Conservation (phyloP, 2,329 filamentous ascomycete species). For the Beauveria australis region DNA sequence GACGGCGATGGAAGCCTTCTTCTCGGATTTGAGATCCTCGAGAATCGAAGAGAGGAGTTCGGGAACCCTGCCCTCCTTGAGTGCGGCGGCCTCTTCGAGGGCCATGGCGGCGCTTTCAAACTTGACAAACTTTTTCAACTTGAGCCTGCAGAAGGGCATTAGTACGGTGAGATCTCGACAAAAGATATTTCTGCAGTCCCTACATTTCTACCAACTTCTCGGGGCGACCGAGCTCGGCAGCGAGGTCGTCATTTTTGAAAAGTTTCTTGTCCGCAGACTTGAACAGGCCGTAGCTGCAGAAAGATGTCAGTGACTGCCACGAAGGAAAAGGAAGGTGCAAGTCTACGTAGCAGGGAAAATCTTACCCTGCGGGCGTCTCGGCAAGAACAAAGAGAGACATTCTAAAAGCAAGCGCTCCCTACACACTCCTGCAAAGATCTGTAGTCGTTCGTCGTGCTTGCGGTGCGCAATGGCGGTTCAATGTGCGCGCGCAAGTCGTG, state of each 20-base stretch:
- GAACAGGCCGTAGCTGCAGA: constrained; percentile 82
- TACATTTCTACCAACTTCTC: constrained; percentile 83
- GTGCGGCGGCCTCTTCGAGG: constrained; percentile 78
- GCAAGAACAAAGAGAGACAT: constrained; percentile 91
- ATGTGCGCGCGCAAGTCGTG: constrained; percentile 28
- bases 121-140: constrained; percentile 95
- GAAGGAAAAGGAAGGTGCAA: neutral
- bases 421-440: constrained; percentile 23
- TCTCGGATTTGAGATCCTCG: constrained; percentile 89
- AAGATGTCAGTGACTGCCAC: constrained; percentile 22
- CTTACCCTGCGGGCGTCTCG: constrained; percentile 78
- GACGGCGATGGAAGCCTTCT: constrained; percentile 90
- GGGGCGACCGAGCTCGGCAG: constrained; percentile 64
- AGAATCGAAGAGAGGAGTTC: constrained; percentile 76
- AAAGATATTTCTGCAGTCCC: constrained; percentile 30
- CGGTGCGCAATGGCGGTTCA: constrained; percentile 28
- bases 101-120: constrained; percentile 90
- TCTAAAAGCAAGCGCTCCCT: constrained; percentile 29
- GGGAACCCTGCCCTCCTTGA: constrained; percentile 93
- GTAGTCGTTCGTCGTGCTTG: constrained; percentile 27
- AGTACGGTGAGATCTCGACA: constrained; percentile 9
- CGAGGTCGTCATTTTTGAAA: constrained; percentile 76
- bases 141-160: constrained; percentile 50
- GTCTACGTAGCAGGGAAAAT: constrained; percentile 17
- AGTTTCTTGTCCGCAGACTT: constrained; percentile 99